Conservation (phyloP, 805 yeast species). For the Scheffersomyces amazonensis region DNA sequence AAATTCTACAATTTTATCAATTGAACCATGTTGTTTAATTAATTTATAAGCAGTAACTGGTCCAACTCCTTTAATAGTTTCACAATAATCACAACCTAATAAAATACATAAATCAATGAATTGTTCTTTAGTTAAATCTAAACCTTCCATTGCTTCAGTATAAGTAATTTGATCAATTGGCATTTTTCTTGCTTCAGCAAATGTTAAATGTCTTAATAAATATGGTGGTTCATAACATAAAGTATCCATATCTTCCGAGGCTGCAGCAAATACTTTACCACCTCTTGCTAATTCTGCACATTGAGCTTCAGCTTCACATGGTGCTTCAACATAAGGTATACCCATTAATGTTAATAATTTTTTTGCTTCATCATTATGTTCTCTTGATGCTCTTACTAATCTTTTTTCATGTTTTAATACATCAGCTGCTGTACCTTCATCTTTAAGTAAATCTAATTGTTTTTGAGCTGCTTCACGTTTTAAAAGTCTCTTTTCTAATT, state of each 20-base stretch:
- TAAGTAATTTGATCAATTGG: slow-evolving; percentile 85
- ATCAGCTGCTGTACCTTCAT: slow-evolving; percentile 77
- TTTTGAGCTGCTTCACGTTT: slow-evolving; percentile 82
- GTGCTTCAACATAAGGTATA: slow-evolving; percentile 88
- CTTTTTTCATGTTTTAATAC: slow-evolving; percentile 76
- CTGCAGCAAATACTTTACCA: slow-evolving; percentile 95
- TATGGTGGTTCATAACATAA: slow-evolving; percentile 85
- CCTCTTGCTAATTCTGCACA: slow-evolving; percentile 89
- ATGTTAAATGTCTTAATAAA: slow-evolving; percentile 84
- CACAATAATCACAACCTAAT: slow-evolving; percentile 96
- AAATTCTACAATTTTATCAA: slow-evolving; percentile 73
- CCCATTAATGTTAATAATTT: slow-evolving; percentile 84
- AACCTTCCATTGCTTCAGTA: slow-evolving; percentile 65
- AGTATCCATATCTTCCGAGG: slow-evolving; percentile 99
- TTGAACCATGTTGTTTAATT: slow-evolving; percentile 77
- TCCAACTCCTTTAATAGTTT: slow-evolving; percentile 91
- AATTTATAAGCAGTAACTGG: slow-evolving; percentile 91
- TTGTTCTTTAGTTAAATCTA: slow-evolving; percentile 68
- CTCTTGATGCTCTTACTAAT: slow-evolving; percentile 81
- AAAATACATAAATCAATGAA: slow-evolving; percentile 91
- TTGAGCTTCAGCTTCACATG: slow-evolving; percentile 98
- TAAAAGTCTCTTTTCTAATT: slow-evolving; percentile 78
- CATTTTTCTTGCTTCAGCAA: slow-evolving; percentile 88
- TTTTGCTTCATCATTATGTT: slow-evolving; percentile 94
- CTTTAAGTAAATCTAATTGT: slow-evolving; percentile 70